Percentiles rank a stretch among this genome's conserved stretches.
These are phyloP conservation scores for Streptanthus diversifolius DNA, from an alignment of 345 rosid genomes.

Conservation along the genomic window DNA sequence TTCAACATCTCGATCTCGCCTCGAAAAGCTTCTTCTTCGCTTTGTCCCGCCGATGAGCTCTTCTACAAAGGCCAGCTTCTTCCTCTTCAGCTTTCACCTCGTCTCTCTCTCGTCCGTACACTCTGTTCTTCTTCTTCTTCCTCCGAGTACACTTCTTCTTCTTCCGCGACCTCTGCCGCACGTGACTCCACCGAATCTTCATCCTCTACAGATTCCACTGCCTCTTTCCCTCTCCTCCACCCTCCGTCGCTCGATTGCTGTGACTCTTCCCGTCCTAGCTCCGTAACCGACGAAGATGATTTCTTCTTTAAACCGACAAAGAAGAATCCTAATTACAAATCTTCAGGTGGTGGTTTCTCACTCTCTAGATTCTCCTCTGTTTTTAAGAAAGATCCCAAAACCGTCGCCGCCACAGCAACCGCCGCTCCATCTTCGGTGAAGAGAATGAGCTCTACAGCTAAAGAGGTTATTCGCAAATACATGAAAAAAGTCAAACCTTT, in stretches of 20 bases:
- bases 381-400: slow-evolving; percentile 67
- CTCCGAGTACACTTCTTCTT: slow-evolving; percentile 54
- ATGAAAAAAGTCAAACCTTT: slow-evolving; percentile 90
- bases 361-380: slow-evolving; percentile 78
- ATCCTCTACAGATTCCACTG: slow-evolving; percentile 62
- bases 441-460: slow-evolving; percentile 73
- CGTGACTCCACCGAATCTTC: slow-evolving; percentile 92
- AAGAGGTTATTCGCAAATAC: slow-evolving; percentile 75
- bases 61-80: slow-evolving; percentile 98
- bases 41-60: slow-evolving; percentile 93
- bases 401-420: slow-evolving; percentile 32
- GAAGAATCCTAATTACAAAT: slow-evolving; percentile 29
- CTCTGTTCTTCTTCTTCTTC: slow-evolving; percentile 67
- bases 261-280: slow-evolving; percentile 86
- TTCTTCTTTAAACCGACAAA: slow-evolving; percentile 32
- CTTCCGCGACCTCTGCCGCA: slow-evolving; percentile 62
- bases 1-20: slow-evolving; percentile 80
- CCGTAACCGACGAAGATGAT: slow-evolving; percentile 73
- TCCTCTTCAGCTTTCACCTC: slow-evolving; percentile 90
- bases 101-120: slow-evolving; percentile 89
- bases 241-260: slow-evolving; percentile 44
- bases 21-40: slow-evolving; percentile 58
- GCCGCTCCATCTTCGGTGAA: slow-evolving; percentile 54
- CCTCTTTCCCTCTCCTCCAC: slow-evolving; percentile 53
- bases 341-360: slow-evolving; percentile 54